Conservation (phyloP, 225 moss, liverwort and hornwort species). For the Ulota crispa region DNA sequence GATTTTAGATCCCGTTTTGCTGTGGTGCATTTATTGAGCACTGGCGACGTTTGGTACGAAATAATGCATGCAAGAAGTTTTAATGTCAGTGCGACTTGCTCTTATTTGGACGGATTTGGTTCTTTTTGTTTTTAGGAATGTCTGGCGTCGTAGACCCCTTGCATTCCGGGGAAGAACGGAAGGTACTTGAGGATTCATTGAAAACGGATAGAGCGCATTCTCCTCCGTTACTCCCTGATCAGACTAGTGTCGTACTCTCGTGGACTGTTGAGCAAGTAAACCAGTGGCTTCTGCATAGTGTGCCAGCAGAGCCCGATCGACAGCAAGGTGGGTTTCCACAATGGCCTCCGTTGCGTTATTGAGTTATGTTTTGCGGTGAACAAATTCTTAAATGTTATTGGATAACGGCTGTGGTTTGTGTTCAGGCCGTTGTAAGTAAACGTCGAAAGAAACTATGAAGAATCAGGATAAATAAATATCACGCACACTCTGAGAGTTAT, state of each 20-base stretch:
- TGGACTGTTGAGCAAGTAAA: conserved; percentile 66
- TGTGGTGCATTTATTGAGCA: background rate
- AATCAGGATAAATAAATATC: background rate
- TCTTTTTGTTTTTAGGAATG: conserved; percentile 49
- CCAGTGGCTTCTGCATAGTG: conserved; percentile 53
- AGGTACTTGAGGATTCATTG: conserved; percentile 29
- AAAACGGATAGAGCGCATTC: conserved; percentile 32
- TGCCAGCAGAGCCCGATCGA: conserved; percentile 44
- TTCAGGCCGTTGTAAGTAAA: background rate
- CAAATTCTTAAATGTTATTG: background rate
- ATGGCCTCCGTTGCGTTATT: background rate
- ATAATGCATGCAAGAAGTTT: conserved; percentile 3
- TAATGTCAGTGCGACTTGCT: background rate
- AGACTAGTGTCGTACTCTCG: conserved; percentile 55
- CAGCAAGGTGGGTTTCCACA: conserved; percentile 45
- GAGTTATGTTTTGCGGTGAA: background rate
- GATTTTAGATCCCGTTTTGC: conserved; percentile 10
- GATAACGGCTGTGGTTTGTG: conserved; percentile 14
- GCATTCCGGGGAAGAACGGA: conserved; percentile 45
- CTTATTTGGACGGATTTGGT: conserved; percentile 5
- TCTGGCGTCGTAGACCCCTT: conserved; percentile 57
- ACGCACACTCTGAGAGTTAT: conserved; percentile 17
- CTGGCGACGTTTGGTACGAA: background rate
- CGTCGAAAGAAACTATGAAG: background rate
- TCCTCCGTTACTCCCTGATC: conserved; percentile 51